These are phyloP conservation scores for Xanthoconium purpureum DNA, from an alignment of 768 basidiomycete genomes.

Conservation along the genomic window DNA sequence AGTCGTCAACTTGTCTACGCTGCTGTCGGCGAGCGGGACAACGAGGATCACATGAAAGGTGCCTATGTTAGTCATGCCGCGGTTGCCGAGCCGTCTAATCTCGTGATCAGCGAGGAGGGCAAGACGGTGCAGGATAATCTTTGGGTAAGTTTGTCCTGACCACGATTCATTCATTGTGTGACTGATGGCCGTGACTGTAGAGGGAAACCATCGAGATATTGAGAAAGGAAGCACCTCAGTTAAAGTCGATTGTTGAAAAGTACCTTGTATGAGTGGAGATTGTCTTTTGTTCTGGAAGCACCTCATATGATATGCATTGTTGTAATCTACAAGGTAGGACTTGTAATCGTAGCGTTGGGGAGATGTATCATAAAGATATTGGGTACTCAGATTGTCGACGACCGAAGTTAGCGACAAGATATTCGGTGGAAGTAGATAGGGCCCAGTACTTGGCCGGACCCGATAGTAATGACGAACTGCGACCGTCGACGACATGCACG, in stretches of 20 bases:
- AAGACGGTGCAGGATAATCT: slow-evolving; percentile 27
- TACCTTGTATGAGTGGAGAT: slow-evolving; percentile 1
- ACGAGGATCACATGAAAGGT: slow-evolving; percentile 23
- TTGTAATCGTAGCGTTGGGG: too few relatives aligned
- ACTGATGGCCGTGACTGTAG: slow-evolving; percentile 2
- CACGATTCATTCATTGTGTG: too few relatives aligned
- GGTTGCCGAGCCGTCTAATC: slow-evolving; percentile 32
- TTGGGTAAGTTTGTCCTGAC: slow-evolving; percentile 30
- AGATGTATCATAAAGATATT: too few relatives aligned
- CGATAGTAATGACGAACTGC: too few relatives aligned
- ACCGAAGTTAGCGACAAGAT: too few relatives aligned
- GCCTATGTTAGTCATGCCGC: slow-evolving; percentile 12
- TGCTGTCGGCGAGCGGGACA: slow-evolving; percentile 24
- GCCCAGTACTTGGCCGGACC: too few relatives aligned
- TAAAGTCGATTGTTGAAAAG: slow-evolving; percentile 11
- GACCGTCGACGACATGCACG: too few relatives aligned
- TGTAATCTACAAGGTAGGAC: too few relatives aligned
- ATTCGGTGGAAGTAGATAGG: too few relatives aligned
- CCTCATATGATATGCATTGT: too few relatives aligned
- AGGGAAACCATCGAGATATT: slow-evolving; percentile 23
- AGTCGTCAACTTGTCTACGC: slow-evolving; percentile 35
- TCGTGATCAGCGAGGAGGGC: slow-evolving; percentile 31
- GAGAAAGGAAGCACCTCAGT: slow-evolving; percentile 5
- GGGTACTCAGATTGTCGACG: too few relatives aligned
- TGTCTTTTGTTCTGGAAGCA: too few relatives aligned